A percentile compares a stretch with the other conserved stretches of the same genome.
Conservation (phyloP, 2,329 filamentous ascomycete genomes). For the Curvularia lunata region DNA sequence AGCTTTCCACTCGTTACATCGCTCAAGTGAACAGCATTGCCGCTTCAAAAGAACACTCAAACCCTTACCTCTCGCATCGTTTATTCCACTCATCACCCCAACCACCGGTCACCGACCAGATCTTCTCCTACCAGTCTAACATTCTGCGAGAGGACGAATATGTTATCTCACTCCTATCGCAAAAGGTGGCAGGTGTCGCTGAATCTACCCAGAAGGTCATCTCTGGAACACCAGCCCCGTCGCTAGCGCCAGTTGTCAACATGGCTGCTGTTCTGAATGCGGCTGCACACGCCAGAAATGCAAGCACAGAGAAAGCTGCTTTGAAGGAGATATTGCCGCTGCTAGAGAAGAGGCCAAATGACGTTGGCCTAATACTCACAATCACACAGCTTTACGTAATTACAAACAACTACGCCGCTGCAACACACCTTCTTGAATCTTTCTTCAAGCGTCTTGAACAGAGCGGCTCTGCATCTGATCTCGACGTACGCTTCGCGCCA, state of each 20-base stretch:
- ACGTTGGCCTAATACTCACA: conserved; percentile 80
- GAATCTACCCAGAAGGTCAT: conserved; percentile 61
- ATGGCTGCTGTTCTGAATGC: conserved; percentile 71
- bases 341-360: conserved; percentile 75
- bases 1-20: conserved; percentile 70
- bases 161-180: conserved; percentile 68
- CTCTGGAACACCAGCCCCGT: conserved; percentile 53
- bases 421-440: conserved; percentile 74
- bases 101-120: conserved; percentile 64
- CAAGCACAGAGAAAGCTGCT: conserved; percentile 66
- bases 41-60: conserved; percentile 56
- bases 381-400: conserved; percentile 81
- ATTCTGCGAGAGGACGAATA: conserved; percentile 68
- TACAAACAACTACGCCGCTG: conserved; percentile 73
- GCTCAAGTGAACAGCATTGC: conserved; percentile 70
- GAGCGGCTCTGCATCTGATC: conserved; percentile 61
- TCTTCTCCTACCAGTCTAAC: conserved; percentile 74
- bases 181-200: conserved; percentile 71
- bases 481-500: conserved; percentile 79
- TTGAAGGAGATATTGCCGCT: conserved; percentile 73
- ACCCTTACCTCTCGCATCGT: conserved; percentile 73
- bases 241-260: conserved; percentile 59
- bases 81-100: conserved; percentile 62
- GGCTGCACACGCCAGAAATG: conserved; percentile 72
- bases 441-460: conserved; percentile 76